Evolutionary conservation across 345 rosid genomes (phyloP).

Genomic region (Dipteronia dyeriana): DNA sequence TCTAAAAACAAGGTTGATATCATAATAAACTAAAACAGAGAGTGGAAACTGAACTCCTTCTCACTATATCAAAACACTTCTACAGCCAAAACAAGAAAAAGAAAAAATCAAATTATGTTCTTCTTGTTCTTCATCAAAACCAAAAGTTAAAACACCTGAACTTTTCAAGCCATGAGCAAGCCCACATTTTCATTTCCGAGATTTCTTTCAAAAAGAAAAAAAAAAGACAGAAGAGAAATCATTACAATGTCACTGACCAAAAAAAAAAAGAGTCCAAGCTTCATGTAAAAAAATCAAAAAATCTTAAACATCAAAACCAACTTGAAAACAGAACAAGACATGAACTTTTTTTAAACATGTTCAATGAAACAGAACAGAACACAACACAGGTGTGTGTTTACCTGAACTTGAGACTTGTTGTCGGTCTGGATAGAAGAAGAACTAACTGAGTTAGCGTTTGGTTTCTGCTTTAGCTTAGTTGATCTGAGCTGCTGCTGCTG

Average conservation of each 20-base stretch:
- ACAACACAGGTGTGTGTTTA: neutral
- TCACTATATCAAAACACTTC: neutral
- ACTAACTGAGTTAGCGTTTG: neutral
- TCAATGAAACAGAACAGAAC: neutral
- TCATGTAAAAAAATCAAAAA: neutral
- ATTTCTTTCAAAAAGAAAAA: neutral
- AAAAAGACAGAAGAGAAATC: neutral
- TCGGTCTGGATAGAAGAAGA: neutral
- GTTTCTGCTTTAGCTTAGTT: neutral
- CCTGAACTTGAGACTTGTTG: neutral
- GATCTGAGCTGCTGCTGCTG: neutral
- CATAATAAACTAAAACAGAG: neutral
- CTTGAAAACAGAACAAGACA: neutral
- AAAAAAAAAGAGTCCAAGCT: neutral
- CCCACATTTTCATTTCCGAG: constrained; percentile 1
- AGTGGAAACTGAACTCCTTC: neutral
- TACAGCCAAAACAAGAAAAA: neutral
- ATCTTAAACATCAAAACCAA: neutral
- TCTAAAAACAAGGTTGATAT: neutral
- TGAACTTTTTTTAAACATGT: neutral
- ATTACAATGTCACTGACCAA: too few species aligned
- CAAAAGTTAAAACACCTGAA: neutral
- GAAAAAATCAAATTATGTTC: neutral
- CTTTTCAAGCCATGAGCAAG: neutral
- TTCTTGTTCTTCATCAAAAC: neutral